Evolutionary conservation across 805 yeast genomes (phyloP).

Genomic region (Saturnispora gosingensis): DNA sequence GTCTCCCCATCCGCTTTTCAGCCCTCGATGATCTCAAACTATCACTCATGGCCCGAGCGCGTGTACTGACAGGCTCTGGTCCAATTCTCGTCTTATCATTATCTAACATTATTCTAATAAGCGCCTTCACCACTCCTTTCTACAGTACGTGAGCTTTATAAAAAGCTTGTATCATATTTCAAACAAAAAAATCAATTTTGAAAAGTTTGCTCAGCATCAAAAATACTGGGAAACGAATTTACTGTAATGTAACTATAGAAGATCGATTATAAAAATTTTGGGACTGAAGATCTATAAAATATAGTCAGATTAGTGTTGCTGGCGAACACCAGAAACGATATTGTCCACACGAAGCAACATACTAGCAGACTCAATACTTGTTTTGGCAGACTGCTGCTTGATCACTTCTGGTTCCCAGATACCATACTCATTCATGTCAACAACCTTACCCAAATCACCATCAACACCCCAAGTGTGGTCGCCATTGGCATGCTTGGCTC

Average conservation of each 20-base stretch:
- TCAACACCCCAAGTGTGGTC: slow-evolving; percentile 80
- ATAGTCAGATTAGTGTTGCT: slow-evolving; percentile 11
- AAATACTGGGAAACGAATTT: background rate
- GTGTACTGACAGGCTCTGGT: background rate
- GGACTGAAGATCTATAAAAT: no score
- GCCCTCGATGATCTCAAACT: slow-evolving; percentile 20
- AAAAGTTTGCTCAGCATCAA: background rate
- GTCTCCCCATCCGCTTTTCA: slow-evolving; percentile 28
- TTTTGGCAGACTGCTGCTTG: slow-evolving; percentile 92
- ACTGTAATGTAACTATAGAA: background rate
- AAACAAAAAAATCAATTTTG: background rate
- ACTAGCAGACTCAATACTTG: slow-evolving; percentile 97
- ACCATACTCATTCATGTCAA: slow-evolving; percentile 92
- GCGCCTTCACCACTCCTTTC: background rate
- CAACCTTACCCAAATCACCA: slow-evolving; percentile 90
- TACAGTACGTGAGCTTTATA: background rate
- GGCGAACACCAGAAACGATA: slow-evolving; percentile 89
- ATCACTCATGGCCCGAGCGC: slow-evolving; percentile 2
- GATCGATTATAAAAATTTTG: background rate
- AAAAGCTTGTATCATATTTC: background rate
- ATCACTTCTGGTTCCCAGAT: slow-evolving; percentile 99
- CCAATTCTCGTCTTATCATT: background rate
- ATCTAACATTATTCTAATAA: background rate
- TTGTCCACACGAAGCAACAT: slow-evolving; percentile 92
- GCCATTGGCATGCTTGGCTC: slow-evolving; percentile 96